Percentiles rank a stretch among this genome's conserved stretches.
Evolutionary conservation across 2,329 filamentous ascomycete genomes (phyloP).

Genomic region (Penicillium fuscoglaucum): DNA sequence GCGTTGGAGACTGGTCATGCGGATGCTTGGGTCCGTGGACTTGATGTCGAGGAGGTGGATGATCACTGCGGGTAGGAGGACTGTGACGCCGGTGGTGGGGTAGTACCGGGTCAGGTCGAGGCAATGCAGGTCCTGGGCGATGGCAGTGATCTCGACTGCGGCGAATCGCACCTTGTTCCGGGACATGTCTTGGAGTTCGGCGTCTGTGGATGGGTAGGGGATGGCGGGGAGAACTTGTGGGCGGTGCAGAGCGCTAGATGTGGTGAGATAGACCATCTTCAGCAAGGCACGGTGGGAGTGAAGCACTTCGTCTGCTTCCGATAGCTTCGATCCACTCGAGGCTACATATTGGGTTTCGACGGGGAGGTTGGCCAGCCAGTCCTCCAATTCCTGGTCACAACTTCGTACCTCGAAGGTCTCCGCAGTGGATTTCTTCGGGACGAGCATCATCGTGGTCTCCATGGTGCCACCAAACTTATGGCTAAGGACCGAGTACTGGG

Average conservation of each 20-base stretch:
- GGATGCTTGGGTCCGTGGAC: conserved; percentile 69
- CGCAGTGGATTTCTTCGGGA: conserved; percentile 83
- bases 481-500: conserved; percentile 89
- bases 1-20: conserved; percentile 71
- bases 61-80: conserved; percentile 87
- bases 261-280: conserved; percentile 92
- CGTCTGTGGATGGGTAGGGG: conserved; percentile 56
- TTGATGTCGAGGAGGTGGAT: conserved; percentile 93
- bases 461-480: conserved; percentile 72
- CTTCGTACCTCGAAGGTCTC: conserved; percentile 75
- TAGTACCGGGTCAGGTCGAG: conserved; percentile 74
- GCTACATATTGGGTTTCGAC: conserved; percentile 69
- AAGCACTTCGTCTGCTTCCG: conserved; percentile 49
- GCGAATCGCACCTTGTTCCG: conserved; percentile 79
- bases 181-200: conserved; percentile 78
- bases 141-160: conserved; percentile 80
- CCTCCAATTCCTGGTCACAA: conserved; percentile 76
- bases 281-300: conserved; percentile 78
- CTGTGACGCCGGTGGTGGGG: conserved; percentile 86
- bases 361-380: conserved; percentile 74
- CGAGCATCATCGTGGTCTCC: conserved; percentile 81
- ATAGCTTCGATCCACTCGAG: conserved; percentile 59
- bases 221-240: conserved; percentile 83
- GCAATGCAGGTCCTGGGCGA: conserved; percentile 73
- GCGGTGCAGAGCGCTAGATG: conserved; percentile 83